These are phyloP conservation scores for Candida sithepensis DNA, from an alignment of 805 yeast genomes.

Conservation along the genomic window DNA sequence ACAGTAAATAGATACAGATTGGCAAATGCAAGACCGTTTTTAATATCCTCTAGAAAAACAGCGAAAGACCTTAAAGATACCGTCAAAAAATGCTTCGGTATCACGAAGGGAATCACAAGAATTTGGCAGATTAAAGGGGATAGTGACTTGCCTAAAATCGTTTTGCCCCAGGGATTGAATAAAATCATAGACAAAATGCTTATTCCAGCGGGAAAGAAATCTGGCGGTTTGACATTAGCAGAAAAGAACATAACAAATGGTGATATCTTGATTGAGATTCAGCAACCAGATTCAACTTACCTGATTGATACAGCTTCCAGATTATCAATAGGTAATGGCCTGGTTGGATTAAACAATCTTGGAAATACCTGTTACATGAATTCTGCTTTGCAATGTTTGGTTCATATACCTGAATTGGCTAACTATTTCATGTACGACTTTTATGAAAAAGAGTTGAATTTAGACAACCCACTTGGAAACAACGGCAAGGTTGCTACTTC, in stretches of 20 bases:
- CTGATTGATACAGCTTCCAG: constrained; percentile 21
- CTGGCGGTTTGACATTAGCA: constrained; percentile 10
- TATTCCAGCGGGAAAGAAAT: constrained; percentile 22
- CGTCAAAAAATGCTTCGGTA: constrained; percentile 19
- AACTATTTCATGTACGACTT: constrained; percentile 66
- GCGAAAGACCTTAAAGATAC: constrained; percentile 25
- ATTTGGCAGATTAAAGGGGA: constrained; percentile 25
- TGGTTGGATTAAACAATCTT: constrained; percentile 61
- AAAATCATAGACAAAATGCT: constrained; percentile 14
- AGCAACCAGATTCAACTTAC: constrained; percentile 24
- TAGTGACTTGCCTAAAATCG: constrained; percentile 14
- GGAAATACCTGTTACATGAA: constrained; percentile 96
- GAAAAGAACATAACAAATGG: constrained; percentile 18
- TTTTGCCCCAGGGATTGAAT: constrained; percentile 16
- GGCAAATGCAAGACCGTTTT: constrained; percentile 34
- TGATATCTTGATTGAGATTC: constrained; percentile 25
- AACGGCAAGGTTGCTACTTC: constrained; percentile 75
- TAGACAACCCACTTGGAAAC: constrained; percentile 79
- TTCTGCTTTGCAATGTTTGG: constrained; percentile 85
- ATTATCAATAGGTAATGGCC: constrained; percentile 39
- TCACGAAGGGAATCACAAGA: constrained; percentile 15
- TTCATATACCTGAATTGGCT: constrained; percentile 80
- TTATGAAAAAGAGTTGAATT: constrained; percentile 64
- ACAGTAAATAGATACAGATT: constrained; percentile 26
- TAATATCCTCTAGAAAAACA: constrained; percentile 33